These are phyloP conservation scores for Dactylorhiza incarnata DNA, from an alignment of 106 monocot species.

Conservation along the genomic window DNA sequence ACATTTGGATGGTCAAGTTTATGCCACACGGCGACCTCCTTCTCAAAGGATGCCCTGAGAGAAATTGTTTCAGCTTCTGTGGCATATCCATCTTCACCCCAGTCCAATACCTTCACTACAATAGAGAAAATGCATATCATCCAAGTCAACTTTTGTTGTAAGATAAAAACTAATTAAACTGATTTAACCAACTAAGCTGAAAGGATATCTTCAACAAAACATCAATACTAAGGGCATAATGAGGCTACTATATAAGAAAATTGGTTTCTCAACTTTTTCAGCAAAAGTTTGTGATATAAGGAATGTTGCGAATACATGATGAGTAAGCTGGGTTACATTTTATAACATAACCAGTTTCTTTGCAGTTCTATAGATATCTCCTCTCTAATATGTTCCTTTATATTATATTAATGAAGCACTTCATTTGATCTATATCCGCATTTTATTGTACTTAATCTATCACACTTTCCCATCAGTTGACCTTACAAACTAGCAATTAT, in stretches of 20 bases:
- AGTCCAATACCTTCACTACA: constrained; percentile 60
- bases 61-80: constrained; percentile 38
- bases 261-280: not conserved
- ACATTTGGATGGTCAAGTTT: constrained; percentile 74
- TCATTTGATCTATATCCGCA: too few relatives aligned
- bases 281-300: too few relatives aligned
- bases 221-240: not conserved
- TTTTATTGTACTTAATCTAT: not conserved
- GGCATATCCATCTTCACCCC: constrained; percentile 46
- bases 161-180: not conserved
- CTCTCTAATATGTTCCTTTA: too few relatives aligned
- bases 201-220: not conserved
- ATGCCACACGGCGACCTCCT: constrained; percentile 75
- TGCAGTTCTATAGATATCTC: too few relatives aligned
- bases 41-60: constrained; percentile 48
- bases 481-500: not conserved
- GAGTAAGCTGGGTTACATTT: too few relatives aligned
- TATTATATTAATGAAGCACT: too few relatives aligned
- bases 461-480: not conserved
- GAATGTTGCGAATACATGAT: too few relatives aligned
- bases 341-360: too few relatives aligned
- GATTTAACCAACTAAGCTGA: not conserved
- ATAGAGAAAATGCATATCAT: constrained; percentile 5
- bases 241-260: not conserved
- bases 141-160: not conserved